A percentile compares a stretch with the other conserved stretches of the same genome.
Conservation (phyloP, 2,329 filamentous ascomycete species). For the Claviceps sp. region DNA sequence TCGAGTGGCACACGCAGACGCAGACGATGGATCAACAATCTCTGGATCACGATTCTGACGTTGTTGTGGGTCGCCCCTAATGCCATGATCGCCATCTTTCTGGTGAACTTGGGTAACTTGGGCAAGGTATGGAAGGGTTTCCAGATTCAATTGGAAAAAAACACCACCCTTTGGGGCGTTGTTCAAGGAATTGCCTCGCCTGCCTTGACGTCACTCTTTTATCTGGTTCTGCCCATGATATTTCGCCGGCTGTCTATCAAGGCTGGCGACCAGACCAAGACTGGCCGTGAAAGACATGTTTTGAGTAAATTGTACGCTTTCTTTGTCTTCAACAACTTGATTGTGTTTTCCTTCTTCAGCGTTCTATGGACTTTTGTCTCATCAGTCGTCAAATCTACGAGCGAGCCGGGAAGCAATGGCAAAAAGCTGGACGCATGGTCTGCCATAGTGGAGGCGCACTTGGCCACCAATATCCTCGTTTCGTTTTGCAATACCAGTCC, state of each 20-base stretch:
- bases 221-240: slow-evolving; percentile 76
- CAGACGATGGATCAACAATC: slow-evolving; percentile 62
- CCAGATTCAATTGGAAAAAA: slow-evolving; percentile 42
- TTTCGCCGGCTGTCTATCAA: slow-evolving; percentile 77
- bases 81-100: slow-evolving; percentile 84
- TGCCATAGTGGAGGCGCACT: slow-evolving; percentile 50
- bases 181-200: slow-evolving; percentile 88
- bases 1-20: slow-evolving; percentile 54
- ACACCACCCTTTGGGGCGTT: slow-evolving; percentile 64
- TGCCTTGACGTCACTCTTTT: slow-evolving; percentile 74
- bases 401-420: slow-evolving; percentile 11
- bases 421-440: slow-evolving; percentile 51
- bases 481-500: slow-evolving; percentile 70
- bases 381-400: slow-evolving; percentile 46
- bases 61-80: slow-evolving; percentile 84
- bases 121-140: slow-evolving; percentile 71
- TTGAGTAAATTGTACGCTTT: slow-evolving; percentile 84
- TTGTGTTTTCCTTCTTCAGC: slow-evolving; percentile 88
- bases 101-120: slow-evolving; percentile 74
- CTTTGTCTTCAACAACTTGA: slow-evolving; percentile 93
- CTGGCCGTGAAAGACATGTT: slow-evolving; percentile 81
- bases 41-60: slow-evolving; percentile 75
- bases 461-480: slow-evolving; percentile 52
- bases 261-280: slow-evolving; percentile 84
- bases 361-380: slow-evolving; percentile 64